phyloP scores from a whole-genome alignment of 441 rosid species.

The Gossypium trilobum region DNA sequence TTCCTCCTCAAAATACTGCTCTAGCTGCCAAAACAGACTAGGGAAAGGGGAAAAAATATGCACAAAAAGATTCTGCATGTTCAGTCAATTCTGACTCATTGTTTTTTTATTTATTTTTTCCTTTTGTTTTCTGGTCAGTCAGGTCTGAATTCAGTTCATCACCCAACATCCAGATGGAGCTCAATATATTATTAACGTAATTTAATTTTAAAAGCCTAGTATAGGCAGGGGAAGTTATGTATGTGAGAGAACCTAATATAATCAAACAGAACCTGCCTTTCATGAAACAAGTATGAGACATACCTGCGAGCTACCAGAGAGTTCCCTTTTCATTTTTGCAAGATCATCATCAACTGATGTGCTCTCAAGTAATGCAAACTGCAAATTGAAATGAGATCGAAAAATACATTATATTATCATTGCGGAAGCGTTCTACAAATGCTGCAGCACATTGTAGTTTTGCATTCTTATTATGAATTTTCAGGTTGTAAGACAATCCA shows the following conservation, averaged over 20 bases:
- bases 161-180: background rate
- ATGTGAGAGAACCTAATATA: background rate
- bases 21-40: conserved; percentile 11
- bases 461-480: background rate
- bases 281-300: background rate
- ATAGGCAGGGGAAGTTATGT: background rate
- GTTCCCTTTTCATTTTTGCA: conserved; percentile 51
- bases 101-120: background rate
- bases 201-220: background rate
- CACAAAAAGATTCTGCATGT: background rate
- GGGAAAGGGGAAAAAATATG: background rate
- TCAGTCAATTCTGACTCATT: background rate
- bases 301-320: conserved; percentile 53
- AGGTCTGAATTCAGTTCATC: background rate
- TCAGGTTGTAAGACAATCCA: background rate
- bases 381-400: conserved; percentile 9
- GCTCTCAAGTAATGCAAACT: conserved; percentile 73
- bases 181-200: background rate
- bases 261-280: background rate
- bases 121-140: background rate
- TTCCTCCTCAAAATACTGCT: background rate
- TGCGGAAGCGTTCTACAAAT: background rate
- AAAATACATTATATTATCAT: background rate
- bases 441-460: background rate
- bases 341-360: conserved; percentile 68